Conservation (phyloP, 140 eudicot species). For the Flaveria floridana region DNA sequence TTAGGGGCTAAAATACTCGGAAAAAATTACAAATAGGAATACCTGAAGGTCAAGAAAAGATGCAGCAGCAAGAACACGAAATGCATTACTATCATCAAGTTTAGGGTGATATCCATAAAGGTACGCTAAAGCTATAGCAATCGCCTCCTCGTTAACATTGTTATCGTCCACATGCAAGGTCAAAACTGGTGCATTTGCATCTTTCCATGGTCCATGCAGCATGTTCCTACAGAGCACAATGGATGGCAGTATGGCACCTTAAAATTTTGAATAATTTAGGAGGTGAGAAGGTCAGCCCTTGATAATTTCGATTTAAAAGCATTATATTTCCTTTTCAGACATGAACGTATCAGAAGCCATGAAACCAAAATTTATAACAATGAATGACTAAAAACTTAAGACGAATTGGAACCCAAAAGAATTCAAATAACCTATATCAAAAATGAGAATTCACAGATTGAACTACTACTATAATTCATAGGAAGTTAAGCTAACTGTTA, state of each 20-base stretch:
- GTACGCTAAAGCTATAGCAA: slow-evolving; percentile 81
- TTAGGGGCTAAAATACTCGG: neutral
- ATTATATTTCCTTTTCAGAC: neutral
- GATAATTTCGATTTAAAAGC: neutral
- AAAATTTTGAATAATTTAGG: neutral
- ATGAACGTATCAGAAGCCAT: neutral
- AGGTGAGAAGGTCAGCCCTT: neutral
- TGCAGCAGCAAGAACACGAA: slow-evolving; percentile 98
- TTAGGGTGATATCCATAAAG: slow-evolving; percentile 94
- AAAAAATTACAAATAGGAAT: slow-evolving; percentile 8
- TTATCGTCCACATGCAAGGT: slow-evolving; percentile 89
- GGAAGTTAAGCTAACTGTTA: neutral
- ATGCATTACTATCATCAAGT: slow-evolving; percentile 87
- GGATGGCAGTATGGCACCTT: slow-evolving; percentile 1
- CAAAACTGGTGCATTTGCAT: slow-evolving; percentile 86
- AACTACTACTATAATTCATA: neutral
- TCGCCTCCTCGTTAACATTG: slow-evolving; percentile 88
- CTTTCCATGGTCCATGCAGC: slow-evolving; percentile 99
- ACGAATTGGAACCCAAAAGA: neutral
- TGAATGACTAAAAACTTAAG: neutral
- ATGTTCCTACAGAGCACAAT: slow-evolving; percentile 65
- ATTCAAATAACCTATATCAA: neutral
- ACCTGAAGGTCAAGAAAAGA: slow-evolving; percentile 99
- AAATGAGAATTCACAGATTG: neutral
- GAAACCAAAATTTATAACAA: neutral